A percentile compares a stretch with the other conserved stretches of the same genome.
phyloP scores from a whole-genome alignment of 164 flowering plant species.

The Buxus sempervirens region DNA sequence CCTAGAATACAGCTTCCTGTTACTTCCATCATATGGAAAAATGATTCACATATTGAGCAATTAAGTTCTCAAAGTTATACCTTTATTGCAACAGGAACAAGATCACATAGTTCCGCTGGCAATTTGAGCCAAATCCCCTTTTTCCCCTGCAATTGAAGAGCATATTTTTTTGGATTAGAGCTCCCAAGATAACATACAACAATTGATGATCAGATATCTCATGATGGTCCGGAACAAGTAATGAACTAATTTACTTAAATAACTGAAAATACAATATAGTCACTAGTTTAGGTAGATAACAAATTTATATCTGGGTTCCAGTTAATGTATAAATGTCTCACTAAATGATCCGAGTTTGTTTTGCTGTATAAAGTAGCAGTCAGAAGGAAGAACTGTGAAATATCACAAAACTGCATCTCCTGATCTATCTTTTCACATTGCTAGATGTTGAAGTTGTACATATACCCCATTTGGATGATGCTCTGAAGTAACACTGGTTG shows the following conservation, averaged over 20 bases:
- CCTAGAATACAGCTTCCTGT: not conserved
- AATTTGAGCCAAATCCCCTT: conserved; percentile 92
- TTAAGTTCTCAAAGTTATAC: conserved; percentile 23
- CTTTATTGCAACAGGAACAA: conserved; percentile 89
- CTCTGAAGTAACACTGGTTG: too few relatives aligned
- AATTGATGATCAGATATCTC: too few relatives aligned
- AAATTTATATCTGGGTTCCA: not conserved
- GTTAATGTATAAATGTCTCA: too few relatives aligned
- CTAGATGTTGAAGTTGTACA: too few relatives aligned
- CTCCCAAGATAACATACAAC: not conserved
- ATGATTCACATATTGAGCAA: not conserved
- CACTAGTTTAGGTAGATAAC: not conserved
- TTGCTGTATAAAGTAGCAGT: too few relatives aligned
- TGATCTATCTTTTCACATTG: too few relatives aligned
- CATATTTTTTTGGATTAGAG: not conserved
- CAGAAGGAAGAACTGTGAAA: too few relatives aligned
- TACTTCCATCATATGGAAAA: not conserved
- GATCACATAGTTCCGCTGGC: conserved; percentile 54
- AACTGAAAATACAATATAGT: not conserved
- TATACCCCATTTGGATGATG: too few relatives aligned
- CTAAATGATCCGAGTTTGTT: too few relatives aligned
- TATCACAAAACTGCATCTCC: too few relatives aligned
- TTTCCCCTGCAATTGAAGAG: conserved; percentile 63
- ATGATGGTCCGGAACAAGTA: too few relatives aligned
- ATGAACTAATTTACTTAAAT: not conserved